phyloP scores from a whole-genome alignment of 306 rosid genomes.

The Senna tora region DNA sequence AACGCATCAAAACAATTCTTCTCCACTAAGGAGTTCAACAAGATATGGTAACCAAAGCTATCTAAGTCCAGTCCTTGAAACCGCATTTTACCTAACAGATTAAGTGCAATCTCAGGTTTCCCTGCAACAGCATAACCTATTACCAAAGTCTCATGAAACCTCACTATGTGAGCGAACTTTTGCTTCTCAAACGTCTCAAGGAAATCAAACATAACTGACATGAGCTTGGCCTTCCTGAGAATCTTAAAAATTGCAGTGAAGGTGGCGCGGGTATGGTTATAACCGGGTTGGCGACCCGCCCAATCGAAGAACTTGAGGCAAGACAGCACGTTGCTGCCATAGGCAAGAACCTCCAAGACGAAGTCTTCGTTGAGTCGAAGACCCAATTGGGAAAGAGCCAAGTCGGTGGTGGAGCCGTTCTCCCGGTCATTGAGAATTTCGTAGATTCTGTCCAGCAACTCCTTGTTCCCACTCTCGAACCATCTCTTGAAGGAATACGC shows the following conservation, averaged over 20 bases:
- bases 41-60: slow-evolving; percentile 54
- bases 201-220: slow-evolving; percentile 57
- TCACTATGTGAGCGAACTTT: slow-evolving; percentile 3
- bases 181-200: slow-evolving; percentile 42
- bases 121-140: slow-evolving; percentile 82
- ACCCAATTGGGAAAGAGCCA: slow-evolving; percentile 53
- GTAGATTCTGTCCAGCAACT: slow-evolving; percentile 53
- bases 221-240: slow-evolving; percentile 52
- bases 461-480: slow-evolving; percentile 46
- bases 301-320: slow-evolving; percentile 89
- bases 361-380: slow-evolving; percentile 56
- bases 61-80: slow-evolving; percentile 71
- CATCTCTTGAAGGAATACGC: slow-evolving; percentile 59
- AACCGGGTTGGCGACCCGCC: slow-evolving; percentile 75
- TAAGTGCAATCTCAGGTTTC: slow-evolving; percentile 65
- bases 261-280: slow-evolving; percentile 67
- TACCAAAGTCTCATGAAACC: slow-evolving; percentile 66
- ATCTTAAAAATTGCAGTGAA: slow-evolving; percentile 63
- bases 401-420: slow-evolving; percentile 35
- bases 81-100: slow-evolving; percentile 72
- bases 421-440: slow-evolving; percentile 40
- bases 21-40: slow-evolving; percentile 66
- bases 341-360: slow-evolving; percentile 62
- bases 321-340: slow-evolving; percentile 57
- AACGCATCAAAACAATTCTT: slow-evolving; percentile 51